Conservation (phyloP, 176 grass and related monocot species). For the Triticum monococcum region DNA sequence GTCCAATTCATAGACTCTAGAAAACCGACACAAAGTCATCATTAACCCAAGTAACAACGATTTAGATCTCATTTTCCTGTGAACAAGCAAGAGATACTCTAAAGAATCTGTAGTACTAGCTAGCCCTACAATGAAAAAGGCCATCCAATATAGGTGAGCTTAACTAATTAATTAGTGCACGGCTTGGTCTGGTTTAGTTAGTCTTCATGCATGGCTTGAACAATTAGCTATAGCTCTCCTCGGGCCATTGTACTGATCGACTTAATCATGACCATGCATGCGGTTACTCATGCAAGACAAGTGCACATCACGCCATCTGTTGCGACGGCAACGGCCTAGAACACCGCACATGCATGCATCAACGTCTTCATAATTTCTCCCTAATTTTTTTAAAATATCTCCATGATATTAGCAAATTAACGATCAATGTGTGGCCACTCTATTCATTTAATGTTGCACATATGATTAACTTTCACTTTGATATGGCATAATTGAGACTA, state of each 20-base stretch:
- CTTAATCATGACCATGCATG: slow-evolving; percentile 35
- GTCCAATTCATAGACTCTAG: neutral
- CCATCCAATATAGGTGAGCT: slow-evolving; percentile 27
- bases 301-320: slow-evolving; percentile 35
- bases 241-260: slow-evolving; percentile 33
- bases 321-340: neutral
- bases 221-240: neutral
- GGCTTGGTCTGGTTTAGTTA: neutral
- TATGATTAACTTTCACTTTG: neutral
- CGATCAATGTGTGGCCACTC: slow-evolving; percentile 2
- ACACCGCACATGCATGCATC: slow-evolving; percentile 17
- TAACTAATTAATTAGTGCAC: slow-evolving; percentile 9
- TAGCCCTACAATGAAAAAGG: slow-evolving; percentile 7
- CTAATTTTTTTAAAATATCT: too few species aligned
- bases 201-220: slow-evolving; percentile 18
- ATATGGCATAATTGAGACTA: neutral
- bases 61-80: slow-evolving; percentile 24
- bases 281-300: slow-evolving; percentile 44
- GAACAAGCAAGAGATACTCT: neutral
- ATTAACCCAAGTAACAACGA: too few species aligned
- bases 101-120: neutral
- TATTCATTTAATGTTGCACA: slow-evolving; percentile 5
- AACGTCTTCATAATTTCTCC: neutral
- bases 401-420: neutral
- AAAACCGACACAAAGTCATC: too few species aligned